Base-by-base conservation (phyloP, 352 stramenopile species). In the Pythium pyrilobum region DNA sequence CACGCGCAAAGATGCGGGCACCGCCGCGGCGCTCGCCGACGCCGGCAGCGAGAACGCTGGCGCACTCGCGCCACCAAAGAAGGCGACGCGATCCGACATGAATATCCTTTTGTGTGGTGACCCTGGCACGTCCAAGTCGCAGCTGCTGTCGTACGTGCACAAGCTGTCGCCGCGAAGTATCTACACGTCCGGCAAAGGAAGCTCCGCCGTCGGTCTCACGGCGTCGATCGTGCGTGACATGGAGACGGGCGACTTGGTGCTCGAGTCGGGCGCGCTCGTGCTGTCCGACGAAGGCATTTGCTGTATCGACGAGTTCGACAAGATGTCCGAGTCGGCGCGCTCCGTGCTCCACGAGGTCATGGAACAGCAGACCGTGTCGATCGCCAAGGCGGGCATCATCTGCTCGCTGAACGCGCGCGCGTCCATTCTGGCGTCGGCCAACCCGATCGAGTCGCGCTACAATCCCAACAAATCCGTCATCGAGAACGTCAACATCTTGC, bases 321-420 rank as follows among this genome's bases (percentile, higher is more conserved):
- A 98, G 72, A 99, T 99, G 96, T 96, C 80, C 31, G 97, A 98
- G 54, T 96, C 91, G 3, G 98, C 96, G 25, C 88, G 97, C 36
- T 96, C 94, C 2, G 96, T 99, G 45, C 80, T 99, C 61, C 97
- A 99, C 74, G 95, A 98, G 71, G 97, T 99, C 2, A 99, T 99
- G 97, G 97, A 99, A 74, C 97, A 99, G 64, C 97, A 99, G 64
- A 99, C 97, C 0, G 96, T 99, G 21, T 95, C 81, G 51, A 98
- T 99, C 56, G 97, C 97, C 32, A 99, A 99, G 64, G 97, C 97
- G 5, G 97, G 97, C n/a, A 99, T 99, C 59, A 98, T 99, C 59
- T 97, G 91, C 49, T 98, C 96, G 16, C 76, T 99, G 2, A 99
- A 99, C 67, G 96, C 97, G 1, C 86, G 97, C 21, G 97, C 97